Evolutionary conservation across 768 basidiomycete species (phyloP).

Genomic region (Tulasnella sp.): DNA sequence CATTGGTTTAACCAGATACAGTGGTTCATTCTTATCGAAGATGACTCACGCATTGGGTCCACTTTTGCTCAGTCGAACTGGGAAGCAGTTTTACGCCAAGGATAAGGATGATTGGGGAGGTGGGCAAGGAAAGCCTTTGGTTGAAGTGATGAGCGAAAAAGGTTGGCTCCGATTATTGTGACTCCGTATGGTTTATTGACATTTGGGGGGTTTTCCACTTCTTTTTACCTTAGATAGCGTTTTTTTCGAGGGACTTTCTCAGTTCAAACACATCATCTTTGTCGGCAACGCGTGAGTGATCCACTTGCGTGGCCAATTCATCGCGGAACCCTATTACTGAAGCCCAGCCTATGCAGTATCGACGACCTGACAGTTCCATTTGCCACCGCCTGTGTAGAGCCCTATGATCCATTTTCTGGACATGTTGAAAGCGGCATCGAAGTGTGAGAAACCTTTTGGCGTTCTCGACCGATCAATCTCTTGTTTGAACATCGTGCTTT

Average conservation of each 20-base stretch:
- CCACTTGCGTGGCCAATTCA: neutral
- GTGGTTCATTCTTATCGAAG: slow-evolving; percentile 47
- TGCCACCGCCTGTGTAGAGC: slow-evolving; percentile 64
- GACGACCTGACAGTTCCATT: slow-evolving; percentile 73
- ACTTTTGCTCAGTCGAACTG: slow-evolving; percentile 64
- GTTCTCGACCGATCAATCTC: neutral
- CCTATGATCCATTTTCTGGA: slow-evolving; percentile 55
- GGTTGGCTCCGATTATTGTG: slow-evolving; percentile 33
- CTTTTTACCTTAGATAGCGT: slow-evolving; percentile 47
- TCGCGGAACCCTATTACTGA: neutral
- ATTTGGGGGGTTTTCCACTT: neutral
- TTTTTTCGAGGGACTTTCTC: slow-evolving; percentile 63
- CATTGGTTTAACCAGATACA: slow-evolving; percentile 59
- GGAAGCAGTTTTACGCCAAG: slow-evolving; percentile 64
- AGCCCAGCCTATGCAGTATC: slow-evolving; percentile 8
- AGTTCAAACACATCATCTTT: slow-evolving; percentile 61
- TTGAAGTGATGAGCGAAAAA: slow-evolving; percentile 77
- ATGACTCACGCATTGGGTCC: slow-evolving; percentile 53
- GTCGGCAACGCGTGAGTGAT: slow-evolving; percentile 69
- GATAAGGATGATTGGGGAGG: slow-evolving; percentile 55
- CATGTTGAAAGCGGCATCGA: slow-evolving; percentile 50
- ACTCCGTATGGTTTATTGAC: neutral
- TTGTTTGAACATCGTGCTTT: slow-evolving; percentile 16
- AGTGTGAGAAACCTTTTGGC: slow-evolving; percentile 39
- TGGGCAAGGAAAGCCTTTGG: slow-evolving; percentile 35